Percentiles rank a stretch among this genome's conserved stretches.
These are phyloP conservation scores for Plasmopara muralis DNA, from an alignment of 352 stramenopile genomes.

Conservation along the genomic window DNA sequence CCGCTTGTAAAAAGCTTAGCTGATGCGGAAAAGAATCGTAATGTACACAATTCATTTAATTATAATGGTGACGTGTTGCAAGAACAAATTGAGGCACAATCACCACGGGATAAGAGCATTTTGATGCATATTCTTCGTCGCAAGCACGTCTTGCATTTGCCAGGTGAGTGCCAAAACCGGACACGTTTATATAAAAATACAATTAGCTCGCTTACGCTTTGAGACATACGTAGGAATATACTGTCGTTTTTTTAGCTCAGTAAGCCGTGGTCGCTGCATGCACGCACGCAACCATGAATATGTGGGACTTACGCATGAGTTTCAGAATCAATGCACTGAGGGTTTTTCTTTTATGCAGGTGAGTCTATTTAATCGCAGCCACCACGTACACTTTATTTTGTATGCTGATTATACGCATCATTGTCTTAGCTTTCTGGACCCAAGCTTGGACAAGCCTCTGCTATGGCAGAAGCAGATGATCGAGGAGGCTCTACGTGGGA, in stretches of 20 bases:
- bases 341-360: slow-evolving; percentile 68
- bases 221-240: slow-evolving; percentile 42
- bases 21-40: slow-evolving; percentile 30
- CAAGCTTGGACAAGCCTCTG: slow-evolving; percentile 29
- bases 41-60: slow-evolving; percentile 15
- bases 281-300: slow-evolving; percentile 53
- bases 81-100: slow-evolving; percentile 31
- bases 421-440: slow-evolving; percentile 45
- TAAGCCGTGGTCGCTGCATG: slow-evolving; percentile 42
- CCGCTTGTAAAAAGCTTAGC: slow-evolving; percentile 38
- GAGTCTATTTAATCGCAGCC: slow-evolving; percentile 2
- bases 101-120: slow-evolving; percentile 25
- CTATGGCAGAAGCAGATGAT: slow-evolving; percentile 26
- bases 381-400: neutral
- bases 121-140: slow-evolving; percentile 79
- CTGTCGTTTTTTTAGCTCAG: slow-evolving; percentile 56
- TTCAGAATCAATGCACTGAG: slow-evolving; percentile 74
- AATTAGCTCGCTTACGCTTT: slow-evolving; percentile 7
- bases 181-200: neutral
- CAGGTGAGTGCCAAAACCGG: slow-evolving; percentile 20
- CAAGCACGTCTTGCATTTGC: slow-evolving; percentile 62
- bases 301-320: slow-evolving; percentile 50
- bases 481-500: slow-evolving; percentile 45
- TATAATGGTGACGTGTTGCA: slow-evolving; percentile 33
- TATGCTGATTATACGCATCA: neutral